These are phyloP conservation scores for Beverwykella pulmonaria DNA, from an alignment of 495 filamentous ascomycete genomes.

Conservation along the genomic window DNA sequence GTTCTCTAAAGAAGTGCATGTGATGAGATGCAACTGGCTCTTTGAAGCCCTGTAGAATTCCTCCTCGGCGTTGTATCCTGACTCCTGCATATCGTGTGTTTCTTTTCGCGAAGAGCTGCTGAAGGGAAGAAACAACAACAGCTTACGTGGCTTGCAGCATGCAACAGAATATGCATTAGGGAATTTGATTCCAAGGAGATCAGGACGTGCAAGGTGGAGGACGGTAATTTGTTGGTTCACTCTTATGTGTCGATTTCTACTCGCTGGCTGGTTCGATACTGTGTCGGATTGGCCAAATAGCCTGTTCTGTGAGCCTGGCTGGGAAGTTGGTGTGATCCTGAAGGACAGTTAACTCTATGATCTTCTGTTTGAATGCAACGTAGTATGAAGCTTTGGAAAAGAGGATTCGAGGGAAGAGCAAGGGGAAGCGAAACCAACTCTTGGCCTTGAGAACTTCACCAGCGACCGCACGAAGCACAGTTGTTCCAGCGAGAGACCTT, in stretches of 20 bases:
- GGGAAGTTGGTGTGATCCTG: not conserved
- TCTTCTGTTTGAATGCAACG: not conserved
- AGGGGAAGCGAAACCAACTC: not conserved
- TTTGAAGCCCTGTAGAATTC: not conserved
- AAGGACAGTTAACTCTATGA: not conserved
- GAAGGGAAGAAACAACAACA: not conserved
- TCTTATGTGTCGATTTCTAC: not conserved
- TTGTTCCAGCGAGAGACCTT: not conserved
- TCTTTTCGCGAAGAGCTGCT: not conserved
- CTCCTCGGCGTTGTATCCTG: not conserved
- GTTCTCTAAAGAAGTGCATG: not conserved
- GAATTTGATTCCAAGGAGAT: not conserved
- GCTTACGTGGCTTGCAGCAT: not conserved
- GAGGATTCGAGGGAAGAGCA: not conserved
- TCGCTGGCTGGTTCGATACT: not conserved
- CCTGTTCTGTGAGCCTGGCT: not conserved
- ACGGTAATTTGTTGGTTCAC: not conserved
- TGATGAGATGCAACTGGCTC: not conserved
- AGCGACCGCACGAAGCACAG: not conserved
- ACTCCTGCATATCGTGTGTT: not conserved
- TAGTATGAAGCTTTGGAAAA: not conserved
- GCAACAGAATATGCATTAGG: not conserved
- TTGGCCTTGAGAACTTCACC: not conserved
- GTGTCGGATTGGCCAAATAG: not conserved
- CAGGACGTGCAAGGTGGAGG: not conserved